Evolutionary conservation across 371 early-diverging fungal species (phyloP), one percentile per base, ranked within the genome.

Genomic region (Syncephalis plumigaleata): DNA sequence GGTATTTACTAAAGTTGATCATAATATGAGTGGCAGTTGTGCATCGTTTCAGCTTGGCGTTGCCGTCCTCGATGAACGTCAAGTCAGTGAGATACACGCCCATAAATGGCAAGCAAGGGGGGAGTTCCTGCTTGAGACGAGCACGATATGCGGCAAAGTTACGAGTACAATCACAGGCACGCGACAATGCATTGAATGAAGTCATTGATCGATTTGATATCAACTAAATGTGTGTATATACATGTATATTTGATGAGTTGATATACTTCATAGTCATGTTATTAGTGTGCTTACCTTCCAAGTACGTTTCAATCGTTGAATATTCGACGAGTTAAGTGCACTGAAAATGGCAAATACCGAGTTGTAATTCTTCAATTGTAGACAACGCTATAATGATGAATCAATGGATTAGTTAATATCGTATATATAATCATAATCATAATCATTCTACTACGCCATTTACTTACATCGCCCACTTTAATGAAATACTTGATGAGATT

Each of bases 61-160:
- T 91, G 18, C 94, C 92, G 42, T 91, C 91, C 51, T 91, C 87
- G 43, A 92, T 83, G 58, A 93, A 91, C 23, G 91, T 88, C 55
- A 95, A 57, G 57, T 95, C 96, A 44, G 85, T 87, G 36, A 92
- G 64, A 56, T 84, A 87, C 18, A 81, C 72, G 27, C 86, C 92
- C 43, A 94, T 48, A 56, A 90, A 91, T 0, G 95, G 95, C 9
- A 94, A 79, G 50, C 88, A 87, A 0, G 95, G 93, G 39, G 92
- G 91, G 49, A 83, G 83, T 52, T 78, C 76, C 2, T 78, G 73
- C 53, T 85, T 84, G 38, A 94, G 67, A 53, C 83, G 73, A 31
- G 83, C 79, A 51, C 93, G 84, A 58, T 94, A 94, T 36, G 71
- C 73, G 24, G 73, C 66, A 60, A 84, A 92, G 59, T 91, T 94